Evolutionary conservation across 2,329 filamentous ascomycete genomes (phyloP).

Genomic region (Cladophialophora carrionii): DNA sequence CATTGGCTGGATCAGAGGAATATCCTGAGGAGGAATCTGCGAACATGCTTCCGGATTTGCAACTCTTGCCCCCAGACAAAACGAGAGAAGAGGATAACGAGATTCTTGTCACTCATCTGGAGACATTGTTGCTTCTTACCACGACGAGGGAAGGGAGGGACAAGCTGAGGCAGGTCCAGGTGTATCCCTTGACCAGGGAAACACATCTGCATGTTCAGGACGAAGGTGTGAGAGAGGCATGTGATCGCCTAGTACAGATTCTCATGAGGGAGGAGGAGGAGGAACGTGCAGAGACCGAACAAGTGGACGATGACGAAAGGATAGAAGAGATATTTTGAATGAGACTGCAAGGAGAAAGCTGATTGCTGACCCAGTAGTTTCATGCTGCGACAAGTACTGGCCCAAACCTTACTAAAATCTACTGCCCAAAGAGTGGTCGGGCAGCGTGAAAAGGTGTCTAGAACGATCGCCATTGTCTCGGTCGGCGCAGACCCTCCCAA

Average conservation of each 20-base stretch:
- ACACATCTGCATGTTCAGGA: conserved; percentile 77
- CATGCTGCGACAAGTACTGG: not conserved
- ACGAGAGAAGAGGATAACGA: conserved; percentile 73
- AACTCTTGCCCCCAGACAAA: conserved; percentile 88
- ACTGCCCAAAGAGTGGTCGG: too few relatives aligned
- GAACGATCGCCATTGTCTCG: too few relatives aligned
- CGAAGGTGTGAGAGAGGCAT: conserved; percentile 79
- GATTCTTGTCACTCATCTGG: conserved; percentile 84
- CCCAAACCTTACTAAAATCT: too few relatives aligned
- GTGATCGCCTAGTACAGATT: conserved; percentile 87
- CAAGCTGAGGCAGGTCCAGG: conserved; percentile 71
- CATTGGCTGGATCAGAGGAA: conserved; percentile 84
- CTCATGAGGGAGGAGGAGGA: conserved; percentile 81
- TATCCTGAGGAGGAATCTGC: conserved; percentile 84
- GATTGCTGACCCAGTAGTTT: not conserved
- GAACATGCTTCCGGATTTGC: conserved; percentile 85
- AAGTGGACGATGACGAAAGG: conserved; percentile 52
- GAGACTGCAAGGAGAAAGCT: not conserved
- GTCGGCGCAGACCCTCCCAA: too few relatives aligned
- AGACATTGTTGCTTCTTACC: conserved; percentile 82
- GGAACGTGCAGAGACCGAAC: conserved; percentile 50
- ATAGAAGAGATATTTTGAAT: conserved; percentile 52
- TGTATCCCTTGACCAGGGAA: conserved; percentile 88
- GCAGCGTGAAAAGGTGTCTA: too few relatives aligned
- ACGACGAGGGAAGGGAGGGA: conserved; percentile 77